Evolutionary conservation across 495 filamentous ascomycete genomes (phyloP).

Genomic region (Tricharina praecox): DNA sequence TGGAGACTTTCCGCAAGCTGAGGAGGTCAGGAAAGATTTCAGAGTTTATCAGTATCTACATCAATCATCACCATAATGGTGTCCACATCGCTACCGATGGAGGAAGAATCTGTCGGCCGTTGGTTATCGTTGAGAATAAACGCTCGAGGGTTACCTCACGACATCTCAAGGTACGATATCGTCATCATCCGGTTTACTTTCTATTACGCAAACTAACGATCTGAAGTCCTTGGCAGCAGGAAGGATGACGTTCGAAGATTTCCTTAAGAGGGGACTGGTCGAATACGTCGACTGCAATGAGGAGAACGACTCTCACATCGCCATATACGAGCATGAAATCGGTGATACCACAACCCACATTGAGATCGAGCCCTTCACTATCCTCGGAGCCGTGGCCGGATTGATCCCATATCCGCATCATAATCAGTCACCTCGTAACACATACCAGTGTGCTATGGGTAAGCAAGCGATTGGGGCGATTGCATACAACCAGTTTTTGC

Average conservation of each 20-base stretch:
- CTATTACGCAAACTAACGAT: neutral
- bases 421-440: constrained; percentile 97
- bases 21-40: constrained; percentile 77
- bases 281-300: constrained; percentile 98
- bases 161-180: constrained; percentile 39
- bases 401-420: constrained; percentile 97
- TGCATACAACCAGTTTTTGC: constrained; percentile 87
- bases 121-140: constrained; percentile 81
- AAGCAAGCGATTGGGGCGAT: constrained; percentile 99
- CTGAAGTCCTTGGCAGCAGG: constrained; percentile 51
- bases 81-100: constrained; percentile 96
- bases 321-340: constrained; percentile 71
- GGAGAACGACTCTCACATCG: constrained; percentile 88
- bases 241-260: constrained; percentile 77
- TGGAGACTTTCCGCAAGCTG: constrained; percentile 63
- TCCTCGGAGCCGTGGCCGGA: constrained; percentile 91
- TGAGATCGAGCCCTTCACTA: constrained; percentile 94
- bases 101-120: constrained; percentile 82
- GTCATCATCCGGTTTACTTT: too few species aligned
- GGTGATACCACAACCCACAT: constrained; percentile 69
- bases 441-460: constrained; percentile 99
- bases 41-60: constrained; percentile 85
- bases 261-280: constrained; percentile 69
- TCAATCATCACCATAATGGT: constrained; percentile 77
- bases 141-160: constrained; percentile 58